These are phyloP conservation scores for Olyra latifolia DNA, from an alignment of 176 grass and related monocot species.

Conservation along the genomic window DNA sequence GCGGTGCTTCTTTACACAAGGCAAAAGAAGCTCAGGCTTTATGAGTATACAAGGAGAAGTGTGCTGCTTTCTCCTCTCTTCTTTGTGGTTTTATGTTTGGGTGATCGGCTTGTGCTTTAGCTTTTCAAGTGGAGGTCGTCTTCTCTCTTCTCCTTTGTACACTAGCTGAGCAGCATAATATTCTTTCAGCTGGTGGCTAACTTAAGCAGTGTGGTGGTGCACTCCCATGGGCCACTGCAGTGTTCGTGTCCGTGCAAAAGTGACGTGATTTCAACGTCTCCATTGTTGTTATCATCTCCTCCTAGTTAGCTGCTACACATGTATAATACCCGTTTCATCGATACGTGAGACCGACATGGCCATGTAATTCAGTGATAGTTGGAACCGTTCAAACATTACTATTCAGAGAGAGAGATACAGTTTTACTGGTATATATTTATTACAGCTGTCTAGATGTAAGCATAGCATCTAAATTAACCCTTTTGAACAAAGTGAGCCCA, in stretches of 20 bases:
- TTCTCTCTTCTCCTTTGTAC: neutral
- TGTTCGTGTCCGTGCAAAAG: neutral
- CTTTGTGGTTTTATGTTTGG: constrained; percentile 33
- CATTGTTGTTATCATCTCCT: neutral
- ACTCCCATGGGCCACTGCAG: neutral
- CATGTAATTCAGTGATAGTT: too few species aligned
- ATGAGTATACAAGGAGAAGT: neutral
- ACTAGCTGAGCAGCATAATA: neutral
- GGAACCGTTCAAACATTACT: too few species aligned
- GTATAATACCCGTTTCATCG: too few species aligned
- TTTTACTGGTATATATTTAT: too few species aligned
- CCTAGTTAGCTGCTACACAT: neutral
- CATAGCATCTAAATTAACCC: too few species aligned
- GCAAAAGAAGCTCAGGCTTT: neutral
- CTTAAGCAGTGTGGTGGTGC: neutral
- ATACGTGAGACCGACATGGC: too few species aligned
- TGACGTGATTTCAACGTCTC: constrained; percentile 55
- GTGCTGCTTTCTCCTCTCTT: neutral
- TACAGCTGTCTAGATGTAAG: too few species aligned
- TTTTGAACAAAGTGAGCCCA: too few species aligned
- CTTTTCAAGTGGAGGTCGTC: constrained; percentile 45
- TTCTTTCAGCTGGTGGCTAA: neutral
- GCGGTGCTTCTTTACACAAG: neutral
- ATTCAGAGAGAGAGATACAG: too few species aligned
- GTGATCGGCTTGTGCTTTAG: constrained; percentile 28